Evolutionary conservation across 2,329 filamentous ascomycete species (phyloP).

Genomic region (Apiospora arundinis): DNA sequence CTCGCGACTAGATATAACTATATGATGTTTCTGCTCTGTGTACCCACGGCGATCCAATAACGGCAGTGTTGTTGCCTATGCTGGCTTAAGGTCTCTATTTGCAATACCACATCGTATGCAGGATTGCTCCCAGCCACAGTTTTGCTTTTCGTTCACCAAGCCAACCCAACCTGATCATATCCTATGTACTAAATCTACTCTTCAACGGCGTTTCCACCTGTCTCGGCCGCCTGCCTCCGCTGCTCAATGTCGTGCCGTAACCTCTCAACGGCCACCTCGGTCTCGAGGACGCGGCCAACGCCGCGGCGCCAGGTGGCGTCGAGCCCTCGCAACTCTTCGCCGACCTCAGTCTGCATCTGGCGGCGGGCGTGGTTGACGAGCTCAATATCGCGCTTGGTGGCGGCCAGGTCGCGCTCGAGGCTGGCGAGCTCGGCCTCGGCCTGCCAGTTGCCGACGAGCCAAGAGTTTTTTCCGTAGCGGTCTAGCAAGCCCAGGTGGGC

Average conservation of each 20-base stretch:
- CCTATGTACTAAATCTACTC: not conserved
- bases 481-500: constrained; percentile 76
- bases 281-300: constrained; percentile 81
- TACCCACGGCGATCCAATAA: not conserved
- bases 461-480: constrained; percentile 84
- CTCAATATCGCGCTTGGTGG: constrained; percentile 73
- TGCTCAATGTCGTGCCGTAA: constrained; percentile 72
- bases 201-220: not conserved
- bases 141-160: not conserved
- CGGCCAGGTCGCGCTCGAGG: constrained; percentile 78
- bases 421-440: constrained; percentile 73
- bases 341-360: constrained; percentile 71
- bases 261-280: constrained; percentile 81
- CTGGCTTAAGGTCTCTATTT: not conserved
- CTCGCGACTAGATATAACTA: not conserved
- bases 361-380: constrained; percentile 73
- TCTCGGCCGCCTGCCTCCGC: constrained; percentile 52
- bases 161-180: not conserved
- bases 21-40: not conserved
- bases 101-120: not conserved
- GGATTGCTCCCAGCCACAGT: not conserved
- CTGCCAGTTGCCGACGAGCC: constrained; percentile 85
- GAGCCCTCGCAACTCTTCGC: constrained; percentile 73
- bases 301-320: constrained; percentile 82
- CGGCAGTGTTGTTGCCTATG: not conserved